Conservation (phyloP, 129 eudicot genomes). For the Centaurea solstitialis region DNA sequence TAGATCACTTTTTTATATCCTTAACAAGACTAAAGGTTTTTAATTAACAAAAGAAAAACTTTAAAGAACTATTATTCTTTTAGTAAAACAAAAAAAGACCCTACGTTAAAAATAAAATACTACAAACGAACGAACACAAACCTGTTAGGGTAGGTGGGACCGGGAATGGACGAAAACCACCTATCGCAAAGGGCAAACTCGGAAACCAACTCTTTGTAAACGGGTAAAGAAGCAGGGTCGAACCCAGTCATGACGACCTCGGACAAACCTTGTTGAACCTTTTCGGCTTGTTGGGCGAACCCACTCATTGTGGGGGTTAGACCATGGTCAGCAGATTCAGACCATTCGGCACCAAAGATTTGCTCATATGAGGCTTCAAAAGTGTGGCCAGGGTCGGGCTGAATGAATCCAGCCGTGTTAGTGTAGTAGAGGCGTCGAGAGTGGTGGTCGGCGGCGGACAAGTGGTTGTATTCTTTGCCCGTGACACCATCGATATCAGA, state of each 20-base stretch:
- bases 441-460: conserved; percentile 39
- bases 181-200: conserved; percentile 85
- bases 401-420: conserved; percentile 56
- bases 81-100: too few relatives aligned
- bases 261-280: conserved; percentile 55
- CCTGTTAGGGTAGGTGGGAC: conserved; percentile 87
- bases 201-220: conserved; percentile 62
- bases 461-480: conserved; percentile 52
- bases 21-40: too few relatives aligned
- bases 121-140: neutral
- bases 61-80: too few relatives aligned
- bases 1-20: too few relatives aligned
- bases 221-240: conserved; percentile 72
- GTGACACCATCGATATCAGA: conserved; percentile 55
- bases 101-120: too few relatives aligned
- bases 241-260: conserved; percentile 82
- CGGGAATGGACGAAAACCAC: conserved; percentile 84
- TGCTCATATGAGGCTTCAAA: conserved; percentile 72
- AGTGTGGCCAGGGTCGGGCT: conserved; percentile 94
- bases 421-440: conserved; percentile 48
- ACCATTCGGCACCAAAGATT: conserved; percentile 64
- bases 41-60: too few relatives aligned
- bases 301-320: conserved; percentile 70
- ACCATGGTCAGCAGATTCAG: conserved; percentile 7
- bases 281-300: conserved; percentile 81